phyloP scores from a whole-genome alignment of 2,329 filamentous ascomycete genomes.

The Trichoderma citrinoviride region DNA sequence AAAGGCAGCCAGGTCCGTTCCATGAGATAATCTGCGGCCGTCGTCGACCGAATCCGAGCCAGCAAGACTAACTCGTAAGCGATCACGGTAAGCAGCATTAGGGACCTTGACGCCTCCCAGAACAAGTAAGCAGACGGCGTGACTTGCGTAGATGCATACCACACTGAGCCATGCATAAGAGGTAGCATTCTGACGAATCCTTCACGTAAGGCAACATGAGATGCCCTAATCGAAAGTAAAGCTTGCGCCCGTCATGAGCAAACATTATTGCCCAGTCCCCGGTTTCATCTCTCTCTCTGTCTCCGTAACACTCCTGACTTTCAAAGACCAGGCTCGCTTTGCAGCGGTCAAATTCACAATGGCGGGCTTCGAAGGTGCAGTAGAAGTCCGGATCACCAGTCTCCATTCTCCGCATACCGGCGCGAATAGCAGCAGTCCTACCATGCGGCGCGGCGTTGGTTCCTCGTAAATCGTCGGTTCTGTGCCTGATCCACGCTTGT shows the following conservation, averaged over 20 bases:
- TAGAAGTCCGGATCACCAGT: not conserved
- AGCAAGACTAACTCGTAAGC: constrained; percentile 17
- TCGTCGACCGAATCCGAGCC: constrained; percentile 16
- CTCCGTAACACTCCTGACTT: not conserved
- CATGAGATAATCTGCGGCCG: constrained; percentile 20
- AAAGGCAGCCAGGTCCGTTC: constrained; percentile 6
- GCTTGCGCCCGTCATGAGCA: not conserved
- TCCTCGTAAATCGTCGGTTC: not conserved
- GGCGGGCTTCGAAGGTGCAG: not conserved
- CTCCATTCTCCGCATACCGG: constrained; percentile 2
- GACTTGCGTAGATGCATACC: not conserved
- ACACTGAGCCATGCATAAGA: not conserved
- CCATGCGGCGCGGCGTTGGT: not conserved
- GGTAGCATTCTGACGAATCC: not conserved
- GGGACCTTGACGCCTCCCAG: constrained; percentile 18
- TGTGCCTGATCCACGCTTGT: constrained; percentile 19
- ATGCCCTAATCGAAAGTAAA: not conserved
- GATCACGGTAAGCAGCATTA: constrained; percentile 13
- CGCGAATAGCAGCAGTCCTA: not conserved
- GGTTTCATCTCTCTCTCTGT: not conserved
- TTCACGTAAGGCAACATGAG: not conserved
- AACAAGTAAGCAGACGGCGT: constrained; percentile 14
- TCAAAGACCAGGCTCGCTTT: not conserved
- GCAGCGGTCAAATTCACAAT: not conserved
- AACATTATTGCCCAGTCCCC: not conserved